A percentile compares a stretch with the other conserved stretches of the same genome.
Conservation (phyloP, 306 rosid species). For the Cucurbita pepo region DNA sequence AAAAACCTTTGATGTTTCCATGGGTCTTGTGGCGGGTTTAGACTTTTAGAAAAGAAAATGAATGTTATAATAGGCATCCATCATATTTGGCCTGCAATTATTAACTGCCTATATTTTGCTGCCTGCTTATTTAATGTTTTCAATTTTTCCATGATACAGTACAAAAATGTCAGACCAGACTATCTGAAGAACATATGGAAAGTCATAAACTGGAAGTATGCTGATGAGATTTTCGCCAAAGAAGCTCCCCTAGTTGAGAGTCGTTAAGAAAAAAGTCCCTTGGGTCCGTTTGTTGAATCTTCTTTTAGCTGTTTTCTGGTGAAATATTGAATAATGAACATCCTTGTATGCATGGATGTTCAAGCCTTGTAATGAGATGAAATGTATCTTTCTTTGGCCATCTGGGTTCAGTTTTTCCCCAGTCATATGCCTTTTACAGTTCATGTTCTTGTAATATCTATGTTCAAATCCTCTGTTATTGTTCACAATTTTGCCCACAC, state of each 20-base stretch:
- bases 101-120: neutral
- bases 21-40: neutral
- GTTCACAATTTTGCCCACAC: no score
- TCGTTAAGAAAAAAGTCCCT: neutral
- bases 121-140: neutral
- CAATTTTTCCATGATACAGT: constrained; percentile 31
- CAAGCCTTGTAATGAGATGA: constrained; percentile 3
- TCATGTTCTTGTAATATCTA: neutral
- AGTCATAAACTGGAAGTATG: constrained; percentile 83
- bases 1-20: neutral
- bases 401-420: neutral
- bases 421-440: neutral
- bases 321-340: neutral
- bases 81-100: neutral
- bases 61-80: neutral
- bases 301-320: neutral
- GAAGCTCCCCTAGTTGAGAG: constrained; percentile 26
- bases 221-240: constrained; percentile 44
- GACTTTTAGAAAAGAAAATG: neutral
- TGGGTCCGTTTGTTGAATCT: neutral
- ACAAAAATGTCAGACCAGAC: constrained; percentile 92
- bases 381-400: neutral
- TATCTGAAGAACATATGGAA: constrained; percentile 96
- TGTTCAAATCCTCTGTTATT: no score
- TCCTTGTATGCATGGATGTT: neutral